These are phyloP conservation scores for Apiospora hydei DNA, from an alignment of 2,329 filamentous ascomycete species.

Conservation along the genomic window DNA sequence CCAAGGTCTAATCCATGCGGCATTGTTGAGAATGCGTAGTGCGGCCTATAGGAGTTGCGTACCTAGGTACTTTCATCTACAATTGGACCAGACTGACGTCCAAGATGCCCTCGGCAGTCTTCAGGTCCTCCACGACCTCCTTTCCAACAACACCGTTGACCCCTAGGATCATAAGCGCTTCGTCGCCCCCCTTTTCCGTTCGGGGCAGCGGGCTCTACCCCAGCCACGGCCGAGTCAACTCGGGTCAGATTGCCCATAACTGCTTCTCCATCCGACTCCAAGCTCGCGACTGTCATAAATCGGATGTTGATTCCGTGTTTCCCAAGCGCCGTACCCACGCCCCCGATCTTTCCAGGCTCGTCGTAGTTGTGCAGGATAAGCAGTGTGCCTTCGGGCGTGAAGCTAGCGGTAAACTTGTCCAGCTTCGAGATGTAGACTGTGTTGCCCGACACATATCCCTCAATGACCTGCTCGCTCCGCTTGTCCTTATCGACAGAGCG, in stretches of 20 bases:
- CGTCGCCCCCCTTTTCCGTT: constrained; percentile 51
- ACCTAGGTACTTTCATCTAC: constrained; percentile 19
- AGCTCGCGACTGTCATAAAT: constrained; percentile 76
- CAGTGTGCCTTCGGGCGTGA: constrained; percentile 75
- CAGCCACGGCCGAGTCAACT: constrained; percentile 35
- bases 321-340: constrained; percentile 75
- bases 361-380: constrained; percentile 86
- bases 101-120: constrained; percentile 59
- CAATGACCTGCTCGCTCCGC: constrained; percentile 53
- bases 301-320: constrained; percentile 77
- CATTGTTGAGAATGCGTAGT: neutral
- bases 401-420: constrained; percentile 76
- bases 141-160: constrained; percentile 71
- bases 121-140: constrained; percentile 59
- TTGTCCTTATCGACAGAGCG: constrained; percentile 53
- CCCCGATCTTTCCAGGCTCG: constrained; percentile 81
- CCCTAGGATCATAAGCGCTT: constrained; percentile 84
- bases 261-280: constrained; percentile 42
- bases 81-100: constrained; percentile 61
- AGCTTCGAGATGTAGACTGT: constrained; percentile 74
- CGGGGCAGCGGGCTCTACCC: constrained; percentile 30
- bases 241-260: constrained; percentile 23
- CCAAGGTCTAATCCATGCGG: neutral
- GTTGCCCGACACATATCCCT: constrained; percentile 72
- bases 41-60: neutral